Evolutionary conservation across 257 asterid species (phyloP).

Genomic region (Coffea eugenioides): DNA sequence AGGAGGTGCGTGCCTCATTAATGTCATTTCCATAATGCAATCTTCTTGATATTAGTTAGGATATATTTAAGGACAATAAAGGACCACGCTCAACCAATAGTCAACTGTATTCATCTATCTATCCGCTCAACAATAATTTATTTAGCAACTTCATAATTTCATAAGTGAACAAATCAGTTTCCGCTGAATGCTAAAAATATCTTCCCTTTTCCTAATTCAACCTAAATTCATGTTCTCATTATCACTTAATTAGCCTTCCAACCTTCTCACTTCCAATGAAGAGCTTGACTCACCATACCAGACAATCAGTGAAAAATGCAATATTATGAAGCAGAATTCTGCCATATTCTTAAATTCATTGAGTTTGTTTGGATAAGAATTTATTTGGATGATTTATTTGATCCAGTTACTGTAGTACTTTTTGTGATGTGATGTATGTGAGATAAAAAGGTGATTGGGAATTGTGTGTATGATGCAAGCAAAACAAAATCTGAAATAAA

Average conservation of each 20-base stretch:
- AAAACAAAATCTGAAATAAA: too few relatives aligned
- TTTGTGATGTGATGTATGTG: too few relatives aligned
- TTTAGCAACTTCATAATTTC: not conserved
- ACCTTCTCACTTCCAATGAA: not conserved
- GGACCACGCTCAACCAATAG: not conserved
- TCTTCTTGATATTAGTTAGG: not conserved
- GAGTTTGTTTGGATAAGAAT: too few relatives aligned
- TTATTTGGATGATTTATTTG: too few relatives aligned
- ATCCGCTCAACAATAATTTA: not conserved
- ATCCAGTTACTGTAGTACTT: too few relatives aligned
- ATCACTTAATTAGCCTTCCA: not conserved
- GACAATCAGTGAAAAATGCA: not conserved
- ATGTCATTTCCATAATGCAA: conserved; percentile 8
- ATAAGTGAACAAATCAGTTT: not conserved
- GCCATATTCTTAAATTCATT: not conserved
- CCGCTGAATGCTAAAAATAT: not conserved
- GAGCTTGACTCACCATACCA: not conserved
- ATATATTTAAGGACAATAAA: not conserved
- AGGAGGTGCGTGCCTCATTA: not conserved
- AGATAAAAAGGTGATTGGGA: too few relatives aligned
- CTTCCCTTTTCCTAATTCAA: not conserved
- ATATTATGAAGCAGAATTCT: not conserved
- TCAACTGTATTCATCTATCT: not conserved
- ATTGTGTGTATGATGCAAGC: too few relatives aligned
- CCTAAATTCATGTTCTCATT: not conserved